A percentile compares a stretch with the other conserved stretches of the same genome.
These are phyloP conservation scores for Spathaspora boniae DNA, from an alignment of 805 yeast genomes.

Conservation along the genomic window DNA sequence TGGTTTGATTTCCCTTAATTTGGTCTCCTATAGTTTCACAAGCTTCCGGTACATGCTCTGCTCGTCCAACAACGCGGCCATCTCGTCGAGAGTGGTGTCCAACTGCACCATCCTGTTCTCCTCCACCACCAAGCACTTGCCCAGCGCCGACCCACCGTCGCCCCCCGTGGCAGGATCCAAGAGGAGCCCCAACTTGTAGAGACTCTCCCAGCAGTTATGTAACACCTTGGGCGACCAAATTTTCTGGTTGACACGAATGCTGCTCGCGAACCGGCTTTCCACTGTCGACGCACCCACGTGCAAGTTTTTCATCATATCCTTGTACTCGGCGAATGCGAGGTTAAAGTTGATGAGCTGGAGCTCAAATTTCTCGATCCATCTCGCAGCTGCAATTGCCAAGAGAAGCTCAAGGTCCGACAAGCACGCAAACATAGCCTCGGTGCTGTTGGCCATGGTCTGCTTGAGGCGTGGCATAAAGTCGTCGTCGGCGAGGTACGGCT, in stretches of 20 bases:
- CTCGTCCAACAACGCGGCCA: constrained; percentile 30
- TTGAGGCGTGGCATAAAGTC: constrained; percentile 10
- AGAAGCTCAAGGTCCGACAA: constrained; percentile 72
- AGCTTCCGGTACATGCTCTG: constrained; percentile 19
- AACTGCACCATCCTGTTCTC: constrained; percentile 50
- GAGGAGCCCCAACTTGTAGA: constrained; percentile 54
- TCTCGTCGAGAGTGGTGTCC: constrained; percentile 51
- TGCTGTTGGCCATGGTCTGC: constrained; percentile 17
- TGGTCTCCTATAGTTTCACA: constrained; percentile 20
- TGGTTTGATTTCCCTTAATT: too few species aligned
- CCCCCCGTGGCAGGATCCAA: constrained; percentile 42
- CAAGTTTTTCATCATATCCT: constrained; percentile 44
- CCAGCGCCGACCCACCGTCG: constrained; percentile 28
- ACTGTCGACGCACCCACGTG: constrained; percentile 34
- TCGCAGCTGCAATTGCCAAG: constrained; percentile 68
- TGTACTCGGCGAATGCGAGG: constrained; percentile 73
- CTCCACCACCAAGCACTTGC: constrained; percentile 30
- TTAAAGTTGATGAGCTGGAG: constrained; percentile 68
- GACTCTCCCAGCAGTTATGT: constrained; percentile 69
- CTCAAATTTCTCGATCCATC: constrained; percentile 60
- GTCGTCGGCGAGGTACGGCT: constrained; percentile 24
- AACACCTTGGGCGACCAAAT: constrained; percentile 61
- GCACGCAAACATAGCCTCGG: constrained; percentile 24
- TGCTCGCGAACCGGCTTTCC: constrained; percentile 32
- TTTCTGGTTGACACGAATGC: constrained; percentile 39